Percentiles rank a stretch among this genome's conserved stretches.
phyloP scores from a whole-genome alignment of 2,329 filamentous ascomycete genomes.

The Apiospora aurea region DNA sequence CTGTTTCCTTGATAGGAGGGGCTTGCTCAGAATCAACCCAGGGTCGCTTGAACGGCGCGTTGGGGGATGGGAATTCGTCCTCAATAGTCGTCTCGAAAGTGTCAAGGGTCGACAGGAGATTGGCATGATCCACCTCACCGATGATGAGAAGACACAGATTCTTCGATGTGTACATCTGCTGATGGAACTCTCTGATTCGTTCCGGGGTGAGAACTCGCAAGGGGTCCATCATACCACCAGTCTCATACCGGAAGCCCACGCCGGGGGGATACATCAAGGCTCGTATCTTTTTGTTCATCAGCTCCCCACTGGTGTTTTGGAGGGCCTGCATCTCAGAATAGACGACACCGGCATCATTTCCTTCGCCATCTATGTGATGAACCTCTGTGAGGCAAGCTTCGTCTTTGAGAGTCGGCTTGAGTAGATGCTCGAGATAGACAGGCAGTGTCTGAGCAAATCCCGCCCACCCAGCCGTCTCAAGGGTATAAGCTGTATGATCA shows the following conservation, averaged over 20 bases:
- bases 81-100: conserved; percentile 88
- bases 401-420: conserved; percentile 91
- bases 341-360: conserved; percentile 94
- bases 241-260: conserved; percentile 95
- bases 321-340: conserved; percentile 99
- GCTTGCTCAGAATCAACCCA: conserved; percentile 90
- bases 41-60: conserved; percentile 81
- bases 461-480: conserved; percentile 96
- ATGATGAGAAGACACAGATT: conserved; percentile 91
- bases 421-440: conserved; percentile 92
- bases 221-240: conserved; percentile 95
- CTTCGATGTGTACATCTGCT: conserved; percentile 96
- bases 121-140: conserved; percentile 85
- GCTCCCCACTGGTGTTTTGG: conserved; percentile 81
- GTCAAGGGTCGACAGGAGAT: conserved; percentile 83
- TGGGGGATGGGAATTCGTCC: conserved; percentile 77
- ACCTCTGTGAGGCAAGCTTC: conserved; percentile 95
- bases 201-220: conserved; percentile 86
- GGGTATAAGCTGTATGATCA: conserved; percentile 94
- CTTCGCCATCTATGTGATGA: conserved; percentile 91
- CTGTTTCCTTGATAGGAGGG: conserved; percentile 73
- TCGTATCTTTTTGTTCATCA: conserved; percentile 86
- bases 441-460: conserved; percentile 94
- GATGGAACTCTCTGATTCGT: conserved; percentile 92
- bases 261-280: conserved; percentile 86